Base-by-base conservation (phyloP, 2,329 filamentous ascomycete species). In the Trichoderma simmonsii region DNA sequence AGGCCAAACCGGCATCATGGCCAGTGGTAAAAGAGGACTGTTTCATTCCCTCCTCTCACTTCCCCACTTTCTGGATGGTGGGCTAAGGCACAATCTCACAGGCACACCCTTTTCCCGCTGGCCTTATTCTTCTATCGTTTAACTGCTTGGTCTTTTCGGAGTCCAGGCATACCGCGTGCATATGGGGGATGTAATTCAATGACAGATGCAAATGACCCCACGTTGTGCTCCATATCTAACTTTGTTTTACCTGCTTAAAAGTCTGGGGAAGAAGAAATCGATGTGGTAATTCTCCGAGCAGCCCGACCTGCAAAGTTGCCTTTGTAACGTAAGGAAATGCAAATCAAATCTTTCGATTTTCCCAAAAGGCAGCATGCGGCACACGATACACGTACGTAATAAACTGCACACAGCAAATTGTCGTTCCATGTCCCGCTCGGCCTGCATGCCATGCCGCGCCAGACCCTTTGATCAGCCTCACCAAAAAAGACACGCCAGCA, bases 211-310 rank as follows among this genome's bases (percentile, higher is more conserved):
- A 62, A 61, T 51, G 66, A 70, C 66, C 66, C 66, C 66, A 70
- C 66, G 57, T 39, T 34, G 57, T 70, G 57, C 66, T 70, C 66
- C 57, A 70, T 70, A 70, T 54, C 39, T 61, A 70, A 62, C 57
- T 54, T 51, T 62, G 66, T 62, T 36, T 54, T 65, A 43, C 26
- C 36, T 62, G 18, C 43, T 60, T 51, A 24, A 32, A 36, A 54
- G 66, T 70, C 66, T 70, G 66, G 66, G 66, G 66, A 69, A 69
- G 3, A 2, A 14, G 21, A 39, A 70, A 62, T 61, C 66, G 57
- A 62, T 36, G 57, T 70, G 57, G 57, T 70, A 70, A 70, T 70
- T 70, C 66, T 70, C 66, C 66, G 66, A 70, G 28, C 32, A 51
- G 51, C 21, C 43, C 57, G 66, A 48, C 6, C 6, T 28, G 21